phyloP scores from a whole-genome alignment of 345 rosid species.

The Turritis glabra region DNA sequence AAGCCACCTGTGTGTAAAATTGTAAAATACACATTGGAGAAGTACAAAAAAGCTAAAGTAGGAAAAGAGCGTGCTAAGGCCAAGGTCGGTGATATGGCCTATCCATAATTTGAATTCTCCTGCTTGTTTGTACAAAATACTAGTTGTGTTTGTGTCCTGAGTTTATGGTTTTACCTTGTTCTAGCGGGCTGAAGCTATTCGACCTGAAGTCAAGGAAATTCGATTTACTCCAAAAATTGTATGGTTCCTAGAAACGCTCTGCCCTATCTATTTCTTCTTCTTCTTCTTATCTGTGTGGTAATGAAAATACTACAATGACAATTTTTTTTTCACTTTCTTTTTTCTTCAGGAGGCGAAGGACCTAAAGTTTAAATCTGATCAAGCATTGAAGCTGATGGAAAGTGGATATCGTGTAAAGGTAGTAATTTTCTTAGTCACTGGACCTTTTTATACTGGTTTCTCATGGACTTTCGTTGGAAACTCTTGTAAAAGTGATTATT shows the following conservation, averaged over 20 bases:
- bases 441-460: not conserved
- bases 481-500: not conserved
- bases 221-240: slow-evolving; percentile 78
- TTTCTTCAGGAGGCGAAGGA: slow-evolving; percentile 73
- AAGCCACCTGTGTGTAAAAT: slow-evolving; percentile 44
- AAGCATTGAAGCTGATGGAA: slow-evolving; percentile 63
- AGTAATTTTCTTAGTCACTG: slow-evolving; percentile 15
- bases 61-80: slow-evolving; percentile 44
- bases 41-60: slow-evolving; percentile 35
- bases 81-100: slow-evolving; percentile 32
- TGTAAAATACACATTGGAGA: slow-evolving; percentile 34
- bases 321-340: not conserved
- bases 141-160: slow-evolving; percentile 9
- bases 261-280: not conserved
- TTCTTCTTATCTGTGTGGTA: not conserved
- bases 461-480: not conserved
- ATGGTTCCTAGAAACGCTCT: slow-evolving; percentile 36
- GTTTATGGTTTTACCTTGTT: slow-evolving; percentile 15
- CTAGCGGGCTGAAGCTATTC: slow-evolving; percentile 35
- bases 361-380: slow-evolving; percentile 70
- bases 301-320: not conserved
- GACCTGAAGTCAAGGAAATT: slow-evolving; percentile 62
- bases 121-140: not conserved
- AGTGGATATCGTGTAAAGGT: slow-evolving; percentile 94
- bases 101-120: not conserved